Conservation (phyloP, 2,329 filamentous ascomycete genomes). For the Exophiala phaeomuriformis region DNA sequence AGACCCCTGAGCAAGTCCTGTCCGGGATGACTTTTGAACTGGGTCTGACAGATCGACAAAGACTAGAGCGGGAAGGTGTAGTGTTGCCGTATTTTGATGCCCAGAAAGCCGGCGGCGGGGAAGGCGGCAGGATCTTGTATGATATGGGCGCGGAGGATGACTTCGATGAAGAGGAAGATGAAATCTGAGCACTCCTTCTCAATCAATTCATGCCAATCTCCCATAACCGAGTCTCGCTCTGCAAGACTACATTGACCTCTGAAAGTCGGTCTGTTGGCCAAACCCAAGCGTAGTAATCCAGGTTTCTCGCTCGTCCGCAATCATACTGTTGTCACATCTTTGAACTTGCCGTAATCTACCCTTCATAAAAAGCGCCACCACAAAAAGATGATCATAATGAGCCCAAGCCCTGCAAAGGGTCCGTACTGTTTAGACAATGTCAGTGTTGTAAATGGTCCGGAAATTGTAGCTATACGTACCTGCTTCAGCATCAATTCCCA, state of each 20-base stretch:
- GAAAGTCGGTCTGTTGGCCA: background rate
- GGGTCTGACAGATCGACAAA: constrained; percentile 83
- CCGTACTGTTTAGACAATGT: constrained; percentile 56
- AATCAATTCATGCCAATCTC: background rate
- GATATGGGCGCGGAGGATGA: constrained; percentile 96
- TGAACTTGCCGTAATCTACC: background rate
- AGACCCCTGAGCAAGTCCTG: constrained; percentile 44
- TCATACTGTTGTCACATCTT: background rate
- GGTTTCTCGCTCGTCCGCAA: background rate
- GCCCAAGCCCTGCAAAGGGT: constrained; percentile 70
- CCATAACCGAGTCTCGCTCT: background rate
- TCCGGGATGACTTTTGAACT: constrained; percentile 76
- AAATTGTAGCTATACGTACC: constrained; percentile 35
- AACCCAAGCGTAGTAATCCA: background rate
- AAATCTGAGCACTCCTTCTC: constrained; percentile 51
- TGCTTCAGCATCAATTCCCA: constrained; percentile 96
- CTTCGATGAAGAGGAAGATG: constrained; percentile 93
- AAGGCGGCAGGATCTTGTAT: constrained; percentile 88
- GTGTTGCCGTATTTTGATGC: constrained; percentile 96
- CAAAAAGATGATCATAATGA: constrained; percentile 79
- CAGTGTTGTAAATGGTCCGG: constrained; percentile 1
- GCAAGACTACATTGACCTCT: background rate
- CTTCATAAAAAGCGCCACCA: constrained; percentile 88
- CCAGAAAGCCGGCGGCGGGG: constrained; percentile 68
- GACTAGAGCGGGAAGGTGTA: constrained; percentile 75